Conservation (phyloP, 352 stramenopile genomes). For the Phytophthora idaei region DNA sequence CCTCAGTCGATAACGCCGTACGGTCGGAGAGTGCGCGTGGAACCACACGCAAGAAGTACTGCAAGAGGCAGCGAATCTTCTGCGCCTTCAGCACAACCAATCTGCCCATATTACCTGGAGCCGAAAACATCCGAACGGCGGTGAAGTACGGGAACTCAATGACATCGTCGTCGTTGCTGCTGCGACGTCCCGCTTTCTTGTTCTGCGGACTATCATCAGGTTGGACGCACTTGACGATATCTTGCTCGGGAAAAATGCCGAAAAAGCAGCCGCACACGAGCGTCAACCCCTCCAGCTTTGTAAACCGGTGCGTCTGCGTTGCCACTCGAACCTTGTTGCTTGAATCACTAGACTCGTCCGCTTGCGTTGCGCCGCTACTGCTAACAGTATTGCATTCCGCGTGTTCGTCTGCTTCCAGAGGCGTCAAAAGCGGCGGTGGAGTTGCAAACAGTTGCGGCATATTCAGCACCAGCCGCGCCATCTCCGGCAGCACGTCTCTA, state of each 20-base stretch:
- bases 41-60: slow-evolving; percentile 71
- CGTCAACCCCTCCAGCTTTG: slow-evolving; percentile 51
- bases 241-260: slow-evolving; percentile 61
- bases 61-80: slow-evolving; percentile 72
- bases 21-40: slow-evolving; percentile 32
- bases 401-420: slow-evolving; percentile 17
- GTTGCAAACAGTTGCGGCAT: slow-evolving; percentile 57
- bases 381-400: not conserved
- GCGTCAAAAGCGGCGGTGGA: slow-evolving; percentile 45
- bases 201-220: slow-evolving; percentile 7
- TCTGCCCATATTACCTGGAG: slow-evolving; percentile 25
- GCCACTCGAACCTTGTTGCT: slow-evolving; percentile 13
- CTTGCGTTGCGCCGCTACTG: too few species aligned
- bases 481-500: slow-evolving; percentile 47
- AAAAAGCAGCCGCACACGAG: slow-evolving; percentile 71
- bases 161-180: slow-evolving; percentile 4
- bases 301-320: slow-evolving; percentile 40
- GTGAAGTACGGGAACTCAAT: slow-evolving; percentile 65
- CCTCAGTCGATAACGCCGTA: slow-evolving; percentile 29
- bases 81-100: slow-evolving; percentile 54
- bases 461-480: slow-evolving; percentile 51
- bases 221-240: slow-evolving; percentile 13
- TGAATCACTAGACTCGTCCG: too few species aligned
- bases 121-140: slow-evolving; percentile 47
- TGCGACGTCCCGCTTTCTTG: slow-evolving; percentile 14